Percentiles rank a stretch among this genome's conserved stretches.
These are phyloP conservation scores for Lichtheimia ramosa DNA, from an alignment of 371 early-diverging fungal species.

Conservation along the genomic window DNA sequence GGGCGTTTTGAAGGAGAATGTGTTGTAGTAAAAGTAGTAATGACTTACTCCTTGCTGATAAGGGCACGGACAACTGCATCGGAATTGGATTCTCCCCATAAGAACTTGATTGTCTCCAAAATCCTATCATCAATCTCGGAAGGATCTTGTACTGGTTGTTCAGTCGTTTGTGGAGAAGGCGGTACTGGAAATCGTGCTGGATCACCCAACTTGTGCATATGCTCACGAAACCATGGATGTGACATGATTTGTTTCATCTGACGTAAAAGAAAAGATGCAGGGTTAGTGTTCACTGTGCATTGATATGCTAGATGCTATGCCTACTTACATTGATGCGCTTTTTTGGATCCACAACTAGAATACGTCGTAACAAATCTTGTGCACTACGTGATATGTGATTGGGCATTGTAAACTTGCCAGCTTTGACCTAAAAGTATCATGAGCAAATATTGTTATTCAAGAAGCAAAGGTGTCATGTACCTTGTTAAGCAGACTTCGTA, in stretches of 20 bases:
- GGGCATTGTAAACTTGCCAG: conserved; percentile 60
- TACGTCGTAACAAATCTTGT: conserved; percentile 60
- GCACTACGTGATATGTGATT: conserved; percentile 65
- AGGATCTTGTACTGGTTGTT: conserved; percentile 23
- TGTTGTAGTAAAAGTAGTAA: neutral
- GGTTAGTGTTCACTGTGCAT: neutral
- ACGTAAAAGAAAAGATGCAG: neutral
- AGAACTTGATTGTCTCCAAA: conserved; percentile 34
- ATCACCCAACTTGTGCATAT: conserved; percentile 14
- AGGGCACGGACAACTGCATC: conserved; percentile 41
- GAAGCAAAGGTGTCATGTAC: conserved; percentile 11
- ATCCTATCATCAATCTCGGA: conserved; percentile 37
- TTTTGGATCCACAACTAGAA: conserved; percentile 42
- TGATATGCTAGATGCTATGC: neutral
- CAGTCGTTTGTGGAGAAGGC: conserved; percentile 30
- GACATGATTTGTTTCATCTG: conserved; percentile 35
- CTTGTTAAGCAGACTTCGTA: conserved; percentile 71
- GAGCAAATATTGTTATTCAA: neutral
- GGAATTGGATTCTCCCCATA: conserved; percentile 38
- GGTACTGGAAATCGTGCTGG: conserved; percentile 22
- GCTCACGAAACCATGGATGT: conserved; percentile 37
- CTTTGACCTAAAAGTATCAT: conserved; percentile 35
- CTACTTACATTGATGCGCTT: conserved; percentile 43
- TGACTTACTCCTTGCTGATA: conserved; percentile 41
- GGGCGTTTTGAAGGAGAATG: neutral